These are phyloP conservation scores for Tinospora cordifolia DNA, from an alignment of 164 flowering plant genomes.

Conservation along the genomic window DNA sequence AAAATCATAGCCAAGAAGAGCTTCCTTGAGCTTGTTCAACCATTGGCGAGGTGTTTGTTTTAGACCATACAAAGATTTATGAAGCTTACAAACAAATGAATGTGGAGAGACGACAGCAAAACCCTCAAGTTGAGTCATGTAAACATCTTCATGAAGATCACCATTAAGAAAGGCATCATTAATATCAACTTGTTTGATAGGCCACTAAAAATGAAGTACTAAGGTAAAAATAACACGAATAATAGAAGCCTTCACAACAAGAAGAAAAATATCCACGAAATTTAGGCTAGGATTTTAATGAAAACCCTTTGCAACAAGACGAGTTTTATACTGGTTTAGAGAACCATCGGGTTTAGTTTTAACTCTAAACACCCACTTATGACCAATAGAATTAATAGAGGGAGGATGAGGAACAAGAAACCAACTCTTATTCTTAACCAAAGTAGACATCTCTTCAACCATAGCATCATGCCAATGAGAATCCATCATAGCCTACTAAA, in stretches of 20 bases:
- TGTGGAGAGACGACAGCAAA: not conserved
- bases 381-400: not conserved
- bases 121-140: not conserved
- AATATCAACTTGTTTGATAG: not conserved
- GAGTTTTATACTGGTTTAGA: not conserved
- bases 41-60: not conserved
- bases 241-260: not conserved
- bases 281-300: not conserved
- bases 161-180: not conserved
- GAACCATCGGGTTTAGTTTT: not conserved
- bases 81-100: not conserved
- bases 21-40: not conserved
- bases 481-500: not conserved
- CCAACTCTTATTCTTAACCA: not conserved
- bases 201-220: not conserved
- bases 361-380: not conserved
- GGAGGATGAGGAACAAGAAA: not conserved
- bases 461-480: not conserved
- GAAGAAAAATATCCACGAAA: not conserved
- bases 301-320: not conserved
- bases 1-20: not conserved
- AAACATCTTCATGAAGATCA: not conserved
- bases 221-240: not conserved
- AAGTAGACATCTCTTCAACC: too few species aligned
- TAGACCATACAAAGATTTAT: not conserved